Conservation (phyloP, 1,284 basidiomycete species). For the Cystobasidium pallidum region DNA sequence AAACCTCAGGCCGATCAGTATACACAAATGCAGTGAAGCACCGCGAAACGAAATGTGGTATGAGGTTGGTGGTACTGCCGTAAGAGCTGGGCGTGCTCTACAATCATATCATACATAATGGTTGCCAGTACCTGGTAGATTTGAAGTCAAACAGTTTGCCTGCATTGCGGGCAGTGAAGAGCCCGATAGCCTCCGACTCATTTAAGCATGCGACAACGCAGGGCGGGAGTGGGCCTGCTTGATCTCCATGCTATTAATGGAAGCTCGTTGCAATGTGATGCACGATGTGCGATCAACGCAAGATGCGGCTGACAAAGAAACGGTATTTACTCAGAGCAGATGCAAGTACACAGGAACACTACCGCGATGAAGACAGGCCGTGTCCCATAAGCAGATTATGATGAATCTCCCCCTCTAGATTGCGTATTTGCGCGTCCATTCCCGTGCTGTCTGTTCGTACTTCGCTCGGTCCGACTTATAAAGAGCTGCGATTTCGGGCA, state of each 20-base stretch:
- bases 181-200: too few relatives aligned
- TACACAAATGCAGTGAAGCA: background rate
- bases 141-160: too few relatives aligned
- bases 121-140: too few relatives aligned
- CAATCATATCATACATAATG: too few relatives aligned
- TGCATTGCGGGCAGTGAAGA: too few relatives aligned
- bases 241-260: too few relatives aligned
- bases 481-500: constrained; percentile 71
- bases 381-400: background rate
- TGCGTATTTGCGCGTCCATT: constrained; percentile 47
- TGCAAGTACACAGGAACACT: background rate
- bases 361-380: background rate
- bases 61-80: too few relatives aligned
- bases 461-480: constrained; percentile 95
- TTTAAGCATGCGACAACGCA: too few relatives aligned
- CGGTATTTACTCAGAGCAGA: constrained; percentile 1
- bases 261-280: too few relatives aligned
- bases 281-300: background rate
- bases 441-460: constrained; percentile 91
- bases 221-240: too few relatives aligned
- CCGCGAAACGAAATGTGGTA: too few relatives aligned
- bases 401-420: background rate
- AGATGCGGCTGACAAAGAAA: background rate
- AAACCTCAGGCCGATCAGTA: background rate
- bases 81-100: too few relatives aligned